Evolutionary conservation across 306 rosid species (phyloP), one percentile per base, ranked within the genome.

Genomic region (Prosopis cineraria): DNA sequence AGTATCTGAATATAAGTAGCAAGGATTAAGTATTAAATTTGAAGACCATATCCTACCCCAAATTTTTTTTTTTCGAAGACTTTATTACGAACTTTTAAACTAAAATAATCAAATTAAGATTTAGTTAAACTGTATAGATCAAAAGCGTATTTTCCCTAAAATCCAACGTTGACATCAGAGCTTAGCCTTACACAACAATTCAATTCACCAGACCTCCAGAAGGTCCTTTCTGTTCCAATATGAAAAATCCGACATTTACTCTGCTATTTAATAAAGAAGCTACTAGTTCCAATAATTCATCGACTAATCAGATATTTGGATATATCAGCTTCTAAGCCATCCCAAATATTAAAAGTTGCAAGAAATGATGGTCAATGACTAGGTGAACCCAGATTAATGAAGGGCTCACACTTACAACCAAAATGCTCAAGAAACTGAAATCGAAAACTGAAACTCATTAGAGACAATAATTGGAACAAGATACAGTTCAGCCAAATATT

Each of bases 401-500:
- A 19, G 3, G 29, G 12, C n/a, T 36, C 31, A 11, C 31, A 37
- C 48, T 37, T 66, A n/a, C 17, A 37, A 10, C 48, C 70, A 37
- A 37, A 34, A 65, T 36, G 45, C 45, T n/a, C 44, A 17, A 64
- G 44, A n/a, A 64, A 33, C 69, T 64, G 24, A 34, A 64, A 8
- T 34, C 2, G 30, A 1, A 34, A 64, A 64, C 66, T 27, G 66
- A 29, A 3, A 10, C 7, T 60, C 14, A 29, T 14, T 10, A 30
- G 39, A 41, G 12, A 41, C 25, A 27, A 29, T 24, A 58, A 11
- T 24, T 10, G 63, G 30, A 25, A 27, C 0, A 59, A 29, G 20
- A 41, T 8, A 41, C 10, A 25, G 66, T 59, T 59, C 37, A 59
- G 36, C 11, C 33, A 78, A 64, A 64, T n/a, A 71, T 70, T 70